Conservation (phyloP, 2,329 filamentous ascomycete genomes). For the Phoma sp. region DNA sequence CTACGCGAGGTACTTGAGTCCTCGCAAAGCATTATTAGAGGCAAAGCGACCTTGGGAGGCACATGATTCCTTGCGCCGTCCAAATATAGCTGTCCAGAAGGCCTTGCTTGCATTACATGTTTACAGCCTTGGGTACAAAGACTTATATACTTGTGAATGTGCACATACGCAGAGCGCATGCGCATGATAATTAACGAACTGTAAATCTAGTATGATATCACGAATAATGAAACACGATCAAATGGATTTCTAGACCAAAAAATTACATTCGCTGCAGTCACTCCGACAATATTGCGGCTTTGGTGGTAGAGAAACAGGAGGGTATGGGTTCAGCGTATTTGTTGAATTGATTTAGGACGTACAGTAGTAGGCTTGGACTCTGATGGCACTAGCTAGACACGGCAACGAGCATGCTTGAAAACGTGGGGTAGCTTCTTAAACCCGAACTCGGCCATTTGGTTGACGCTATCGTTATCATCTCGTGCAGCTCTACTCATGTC, state of each 20-base stretch:
- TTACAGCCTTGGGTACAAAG: not conserved
- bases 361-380: not conserved
- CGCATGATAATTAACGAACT: conserved; percentile 3
- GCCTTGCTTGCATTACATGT: not conserved
- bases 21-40: conserved; percentile 34
- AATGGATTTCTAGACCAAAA: not conserved
- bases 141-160: not conserved
- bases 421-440: conserved; percentile 16
- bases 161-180: not conserved
- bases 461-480: conserved; percentile 6
- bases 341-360: no score
- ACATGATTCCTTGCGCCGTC: conserved; percentile 15
- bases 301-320: no score
- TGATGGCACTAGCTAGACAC: not conserved
- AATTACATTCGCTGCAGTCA: no score
- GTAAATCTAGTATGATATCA: conserved; percentile 9
- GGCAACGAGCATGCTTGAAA: conserved; percentile 11
- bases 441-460: conserved; percentile 8
- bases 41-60: conserved; percentile 33
- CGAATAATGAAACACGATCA: conserved; percentile 19
- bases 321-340: no score
- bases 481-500: not conserved
- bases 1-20: conserved; percentile 41
- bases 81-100: not conserved
- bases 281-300: no score